Conservation (phyloP, 2,329 filamentous ascomycete genomes). For the Colletotrichum spaethianum region DNA sequence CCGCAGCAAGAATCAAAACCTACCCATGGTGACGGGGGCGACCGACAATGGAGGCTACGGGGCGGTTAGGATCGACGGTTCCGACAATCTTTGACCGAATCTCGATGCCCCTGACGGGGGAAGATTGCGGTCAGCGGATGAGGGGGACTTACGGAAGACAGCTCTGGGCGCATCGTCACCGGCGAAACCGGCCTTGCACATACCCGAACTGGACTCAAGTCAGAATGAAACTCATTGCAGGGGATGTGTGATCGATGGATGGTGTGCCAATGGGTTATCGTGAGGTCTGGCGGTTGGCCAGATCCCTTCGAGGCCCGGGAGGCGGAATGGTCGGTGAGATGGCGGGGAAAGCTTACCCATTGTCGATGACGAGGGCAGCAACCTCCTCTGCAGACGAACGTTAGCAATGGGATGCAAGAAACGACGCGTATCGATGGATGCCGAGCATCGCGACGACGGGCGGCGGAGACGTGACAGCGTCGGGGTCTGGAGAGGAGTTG, state of each 20-base stretch:
- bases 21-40: constrained; percentile 99
- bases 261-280: constrained; percentile 38
- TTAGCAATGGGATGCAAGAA: constrained; percentile 55
- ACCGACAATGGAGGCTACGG: constrained; percentile 96
- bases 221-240: constrained; percentile 48
- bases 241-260: constrained; percentile 27
- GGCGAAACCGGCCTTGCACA: constrained; percentile 99
- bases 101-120: constrained; percentile 22
- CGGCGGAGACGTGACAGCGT: constrained; percentile 18
- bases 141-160: constrained; percentile 94
- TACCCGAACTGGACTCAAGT: constrained; percentile 86
- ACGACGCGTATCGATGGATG: constrained; percentile 16
- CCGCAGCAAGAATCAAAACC: constrained; percentile 56
- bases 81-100: not conserved
- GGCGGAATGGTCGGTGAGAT: constrained; percentile 52
- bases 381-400: constrained; percentile 87
- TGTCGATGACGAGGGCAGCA: constrained; percentile 99
- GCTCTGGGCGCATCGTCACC: constrained; percentile 99
- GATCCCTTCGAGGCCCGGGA: constrained; percentile 23
- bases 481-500: constrained; percentile 6
- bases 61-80: constrained; percentile 51
- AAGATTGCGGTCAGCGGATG: constrained; percentile 44
- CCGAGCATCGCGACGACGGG: constrained; percentile 32
- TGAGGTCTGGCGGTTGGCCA: constrained; percentile 18
- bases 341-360: constrained; percentile 88